Percentiles rank a stretch among this genome's conserved stretches.
Evolutionary conservation across 768 basidiomycete genomes (phyloP).

Genomic region (Inosperma sp.): DNA sequence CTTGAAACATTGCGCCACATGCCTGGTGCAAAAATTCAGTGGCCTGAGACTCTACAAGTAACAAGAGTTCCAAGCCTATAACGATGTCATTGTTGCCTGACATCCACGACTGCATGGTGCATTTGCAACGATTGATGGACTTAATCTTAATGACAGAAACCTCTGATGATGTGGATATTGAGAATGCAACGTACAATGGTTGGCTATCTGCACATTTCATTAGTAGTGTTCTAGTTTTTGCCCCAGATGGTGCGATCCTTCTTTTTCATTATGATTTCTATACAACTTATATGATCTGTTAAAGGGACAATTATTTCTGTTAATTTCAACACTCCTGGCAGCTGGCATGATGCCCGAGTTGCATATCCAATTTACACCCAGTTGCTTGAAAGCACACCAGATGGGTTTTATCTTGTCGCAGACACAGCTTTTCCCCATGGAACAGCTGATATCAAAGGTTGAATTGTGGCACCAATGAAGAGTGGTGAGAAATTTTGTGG

Average conservation of each 20-base stretch:
- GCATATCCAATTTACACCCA: slow-evolving; percentile 37
- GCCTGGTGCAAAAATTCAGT: slow-evolving; percentile 26
- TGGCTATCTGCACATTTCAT: slow-evolving; percentile 40
- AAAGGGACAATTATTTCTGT: slow-evolving; percentile 35
- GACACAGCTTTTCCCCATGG: slow-evolving; percentile 46
- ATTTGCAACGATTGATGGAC: slow-evolving; percentile 40
- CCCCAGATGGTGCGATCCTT: slow-evolving; percentile 25
- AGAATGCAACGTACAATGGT: slow-evolving; percentile 45
- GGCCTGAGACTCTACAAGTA: slow-evolving; percentile 20
- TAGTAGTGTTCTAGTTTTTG: slow-evolving; percentile 36
- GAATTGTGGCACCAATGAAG: slow-evolving; percentile 39
- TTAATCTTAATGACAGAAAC: slow-evolving; percentile 36
- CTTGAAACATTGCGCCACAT: slow-evolving; percentile 26
- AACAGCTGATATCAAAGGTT: slow-evolving; percentile 24
- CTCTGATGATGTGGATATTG: slow-evolving; percentile 35
- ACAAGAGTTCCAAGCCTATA: slow-evolving; percentile 28
- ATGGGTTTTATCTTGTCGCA: slow-evolving; percentile 39
- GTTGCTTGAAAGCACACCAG: slow-evolving; percentile 30
- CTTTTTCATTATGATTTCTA: not conserved
- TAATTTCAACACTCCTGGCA: slow-evolving; percentile 39
- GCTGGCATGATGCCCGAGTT: slow-evolving; percentile 46
- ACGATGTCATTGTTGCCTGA: slow-evolving; percentile 21
- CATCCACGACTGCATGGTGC: slow-evolving; percentile 29
- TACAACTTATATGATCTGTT: not conserved
- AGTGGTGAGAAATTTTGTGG: slow-evolving; percentile 20